Conservation (phyloP, 257 asterid species). For the Solanum commersonii region DNA sequence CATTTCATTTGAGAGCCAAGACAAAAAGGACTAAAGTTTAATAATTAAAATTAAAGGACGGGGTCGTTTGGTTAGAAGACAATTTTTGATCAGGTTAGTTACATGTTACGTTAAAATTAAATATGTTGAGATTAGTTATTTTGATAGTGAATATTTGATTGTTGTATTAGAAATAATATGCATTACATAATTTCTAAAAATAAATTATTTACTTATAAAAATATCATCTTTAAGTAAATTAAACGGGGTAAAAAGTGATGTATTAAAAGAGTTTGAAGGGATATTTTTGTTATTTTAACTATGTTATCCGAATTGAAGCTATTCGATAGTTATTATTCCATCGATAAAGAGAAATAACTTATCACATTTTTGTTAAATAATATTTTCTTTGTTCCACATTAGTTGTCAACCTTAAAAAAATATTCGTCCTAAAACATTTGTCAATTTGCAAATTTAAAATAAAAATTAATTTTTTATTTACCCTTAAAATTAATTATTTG, state of each 20-base stretch:
- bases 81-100: neutral
- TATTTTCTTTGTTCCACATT: neutral
- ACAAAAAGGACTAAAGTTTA: neutral
- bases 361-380: neutral
- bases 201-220: no score
- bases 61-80: neutral
- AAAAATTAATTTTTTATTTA: no score
- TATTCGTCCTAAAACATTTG: neutral
- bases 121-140: no score
- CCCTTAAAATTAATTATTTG: neutral
- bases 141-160: no score
- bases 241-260: no score
- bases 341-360: no score
- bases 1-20: neutral
- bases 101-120: no score
- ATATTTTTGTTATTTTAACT: neutral
- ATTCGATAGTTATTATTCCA: neutral
- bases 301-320: no score
- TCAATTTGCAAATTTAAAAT: neutral
- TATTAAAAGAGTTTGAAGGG: neutral
- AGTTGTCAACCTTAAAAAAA: neutral
- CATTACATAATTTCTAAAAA: no score
- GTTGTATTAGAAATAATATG: no score
- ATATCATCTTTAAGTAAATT: neutral
- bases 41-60: neutral